Conservation (phyloP, 495 filamentous ascomycete genomes). For the Hypomontagnella monticulosa region DNA sequence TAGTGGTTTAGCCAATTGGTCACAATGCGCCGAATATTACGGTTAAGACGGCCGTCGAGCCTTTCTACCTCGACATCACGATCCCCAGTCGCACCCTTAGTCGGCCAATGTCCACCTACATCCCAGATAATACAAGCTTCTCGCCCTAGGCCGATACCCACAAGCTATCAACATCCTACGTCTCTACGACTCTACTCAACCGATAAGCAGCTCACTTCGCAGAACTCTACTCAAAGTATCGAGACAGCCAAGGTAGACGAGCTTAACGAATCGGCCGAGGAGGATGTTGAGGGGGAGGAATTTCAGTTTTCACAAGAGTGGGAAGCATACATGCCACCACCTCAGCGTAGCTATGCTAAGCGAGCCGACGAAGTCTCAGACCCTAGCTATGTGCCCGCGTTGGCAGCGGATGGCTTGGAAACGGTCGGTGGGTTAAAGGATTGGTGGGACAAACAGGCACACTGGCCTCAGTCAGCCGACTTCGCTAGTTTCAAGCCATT, state of each 20-base stretch:
- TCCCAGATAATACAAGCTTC: conserved; percentile 14
- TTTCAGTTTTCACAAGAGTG: neutral
- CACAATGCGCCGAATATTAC: conserved; percentile 47
- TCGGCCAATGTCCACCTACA: conserved; percentile 12
- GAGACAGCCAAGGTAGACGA: conserved; percentile 12
- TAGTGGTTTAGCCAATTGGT: neutral
- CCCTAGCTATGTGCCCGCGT: conserved; percentile 65
- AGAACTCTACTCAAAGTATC: neutral
- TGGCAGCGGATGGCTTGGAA: conserved; percentile 65
- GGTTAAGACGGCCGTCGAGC: conserved; percentile 37
- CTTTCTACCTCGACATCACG: conserved; percentile 23
- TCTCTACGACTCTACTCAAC: conserved; percentile 38
- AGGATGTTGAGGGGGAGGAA: conserved; percentile 1
- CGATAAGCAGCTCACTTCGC: conserved; percentile 14
- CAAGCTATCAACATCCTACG: conserved; percentile 3
- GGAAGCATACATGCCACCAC: conserved; percentile 28
- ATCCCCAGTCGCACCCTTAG: conserved; percentile 15
- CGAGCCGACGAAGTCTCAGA: conserved; percentile 45
- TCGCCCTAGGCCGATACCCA: conserved; percentile 7
- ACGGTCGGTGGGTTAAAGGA: conserved; percentile 62
- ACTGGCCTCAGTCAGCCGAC: conserved; percentile 51
- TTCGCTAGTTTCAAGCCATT: conserved; percentile 53
- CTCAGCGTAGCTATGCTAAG: conserved; percentile 33
- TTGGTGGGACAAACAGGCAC: conserved; percentile 59
- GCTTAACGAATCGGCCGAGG: neutral